Evolutionary conservation across 225 moss, liverwort and hornwort species (phyloP).

Genomic region (Anthoceros angustus): DNA sequence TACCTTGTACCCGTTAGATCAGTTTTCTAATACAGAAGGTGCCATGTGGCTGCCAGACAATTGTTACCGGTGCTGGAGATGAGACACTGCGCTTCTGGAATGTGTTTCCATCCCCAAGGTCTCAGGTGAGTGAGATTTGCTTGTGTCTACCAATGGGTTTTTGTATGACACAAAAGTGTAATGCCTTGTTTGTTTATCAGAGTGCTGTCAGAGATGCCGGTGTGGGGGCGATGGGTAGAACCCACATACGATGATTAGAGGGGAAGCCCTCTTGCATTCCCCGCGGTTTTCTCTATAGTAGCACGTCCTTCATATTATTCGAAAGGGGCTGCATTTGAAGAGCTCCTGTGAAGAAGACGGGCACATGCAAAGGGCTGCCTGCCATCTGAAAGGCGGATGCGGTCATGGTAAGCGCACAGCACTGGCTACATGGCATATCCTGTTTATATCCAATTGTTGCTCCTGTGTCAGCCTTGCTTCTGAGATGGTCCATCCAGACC

Average conservation of each 20-base stretch:
- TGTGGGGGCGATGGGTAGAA: slow-evolving; percentile 87
- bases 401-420: too few relatives aligned
- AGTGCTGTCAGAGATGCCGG: slow-evolving; percentile 85
- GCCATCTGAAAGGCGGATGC: too few relatives aligned
- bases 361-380: too few relatives aligned
- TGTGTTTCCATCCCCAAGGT: slow-evolving; percentile 90
- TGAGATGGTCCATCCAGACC: too few relatives aligned
- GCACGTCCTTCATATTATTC: neutral
- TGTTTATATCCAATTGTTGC: too few relatives aligned
- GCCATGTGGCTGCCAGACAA: slow-evolving; percentile 29
- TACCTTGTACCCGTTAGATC: neutral
- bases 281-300: neutral
- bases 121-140: slow-evolving; percentile 21
- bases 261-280: neutral
- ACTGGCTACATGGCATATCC: too few relatives aligned
- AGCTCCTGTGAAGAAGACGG: too few relatives aligned
- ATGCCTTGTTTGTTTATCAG: slow-evolving; percentile 10
- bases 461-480: too few relatives aligned
- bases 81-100: slow-evolving; percentile 98
- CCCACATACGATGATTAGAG: slow-evolving; percentile 64
- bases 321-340: neutral
- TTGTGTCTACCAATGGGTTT: too few relatives aligned
- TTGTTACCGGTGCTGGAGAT: slow-evolving; percentile 94
- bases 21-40: neutral
- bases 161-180: neutral